phyloP scores from a whole-genome alignment of 306 rosid species.

The Rosa multiflora region DNA sequence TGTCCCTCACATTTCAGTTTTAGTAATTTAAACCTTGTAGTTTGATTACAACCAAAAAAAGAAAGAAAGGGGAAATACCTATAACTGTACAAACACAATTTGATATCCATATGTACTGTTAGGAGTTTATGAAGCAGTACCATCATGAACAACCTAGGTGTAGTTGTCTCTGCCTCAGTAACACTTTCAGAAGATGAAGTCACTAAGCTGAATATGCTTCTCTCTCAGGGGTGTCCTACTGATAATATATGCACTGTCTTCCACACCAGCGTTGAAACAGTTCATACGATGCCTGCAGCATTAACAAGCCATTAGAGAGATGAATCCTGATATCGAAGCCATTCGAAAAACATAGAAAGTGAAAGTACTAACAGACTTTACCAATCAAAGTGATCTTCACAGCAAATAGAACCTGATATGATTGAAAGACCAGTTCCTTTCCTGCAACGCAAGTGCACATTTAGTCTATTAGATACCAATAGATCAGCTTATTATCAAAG shows the following conservation, averaged over 20 bases:
- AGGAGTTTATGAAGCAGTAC: neutral
- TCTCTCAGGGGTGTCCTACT: constrained; percentile 33
- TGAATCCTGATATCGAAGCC: neutral
- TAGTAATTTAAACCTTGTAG: neutral
- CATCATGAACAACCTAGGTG: neutral
- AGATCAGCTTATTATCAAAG: neutral
- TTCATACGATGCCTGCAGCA: constrained; percentile 85
- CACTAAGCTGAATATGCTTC: constrained; percentile 52
- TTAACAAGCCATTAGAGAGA: constrained; percentile 18
- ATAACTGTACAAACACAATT: neutral
- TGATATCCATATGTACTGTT: neutral
- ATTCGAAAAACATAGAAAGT: neutral
- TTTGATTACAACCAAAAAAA: neutral
- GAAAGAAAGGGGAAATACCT: neutral
- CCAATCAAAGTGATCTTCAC: constrained; percentile 90
- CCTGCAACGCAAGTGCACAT: constrained; percentile 43
- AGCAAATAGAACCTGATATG: constrained; percentile 74
- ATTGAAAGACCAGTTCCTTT: constrained; percentile 68
- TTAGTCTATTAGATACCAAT: constrained; percentile 4
- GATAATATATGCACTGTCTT: constrained; percentile 59
- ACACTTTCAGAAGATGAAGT: constrained; percentile 64
- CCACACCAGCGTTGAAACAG: constrained; percentile 65
- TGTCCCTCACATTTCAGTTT: neutral
- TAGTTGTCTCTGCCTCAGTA: neutral
- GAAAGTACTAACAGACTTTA: constrained; percentile 1